Percentiles rank a stretch among this genome's conserved stretches.
Evolutionary conservation across 2,329 filamentous ascomycete species (phyloP).

Genomic region (Alternaria sp.): DNA sequence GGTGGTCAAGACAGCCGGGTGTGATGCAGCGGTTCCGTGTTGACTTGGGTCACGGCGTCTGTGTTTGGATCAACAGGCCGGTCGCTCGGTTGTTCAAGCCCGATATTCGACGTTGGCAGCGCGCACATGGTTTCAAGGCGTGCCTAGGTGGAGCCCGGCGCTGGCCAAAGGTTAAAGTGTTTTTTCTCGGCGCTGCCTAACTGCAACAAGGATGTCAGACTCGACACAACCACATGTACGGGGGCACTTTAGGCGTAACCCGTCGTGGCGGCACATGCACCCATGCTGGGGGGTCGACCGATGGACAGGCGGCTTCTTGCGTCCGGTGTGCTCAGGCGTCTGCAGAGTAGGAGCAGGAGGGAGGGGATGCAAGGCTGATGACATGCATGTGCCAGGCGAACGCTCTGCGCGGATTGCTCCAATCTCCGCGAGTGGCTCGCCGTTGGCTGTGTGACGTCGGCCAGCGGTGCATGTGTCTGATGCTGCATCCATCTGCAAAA

Average conservation of each 20-base stretch:
- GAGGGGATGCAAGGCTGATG: constrained; percentile 38
- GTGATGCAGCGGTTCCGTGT: constrained; percentile 28
- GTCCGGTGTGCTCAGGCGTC: constrained; percentile 27
- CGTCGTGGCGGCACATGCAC: constrained; percentile 39
- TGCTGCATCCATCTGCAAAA: constrained; percentile 37
- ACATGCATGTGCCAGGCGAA: not conserved
- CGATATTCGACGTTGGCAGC: constrained; percentile 32
- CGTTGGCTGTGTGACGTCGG: constrained; percentile 44
- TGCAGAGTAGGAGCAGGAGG: constrained; percentile 16
- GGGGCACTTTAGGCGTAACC: constrained; percentile 32
- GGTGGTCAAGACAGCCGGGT: constrained; percentile 23
- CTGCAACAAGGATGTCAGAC: constrained; percentile 24
- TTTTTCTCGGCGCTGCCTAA: constrained; percentile 41
- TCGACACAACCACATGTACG: constrained; percentile 20
- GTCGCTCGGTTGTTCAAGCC: constrained; percentile 27
- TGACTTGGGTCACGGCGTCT: constrained; percentile 20
- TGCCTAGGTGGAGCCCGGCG: constrained; percentile 30
- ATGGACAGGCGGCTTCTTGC: constrained; percentile 28
- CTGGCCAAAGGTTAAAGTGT: constrained; percentile 29
- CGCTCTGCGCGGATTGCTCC: constrained; percentile 39
- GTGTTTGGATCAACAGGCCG: constrained; percentile 29
- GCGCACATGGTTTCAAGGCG: constrained; percentile 45
- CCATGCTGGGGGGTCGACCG: constrained; percentile 34
- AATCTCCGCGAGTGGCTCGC: constrained; percentile 45
- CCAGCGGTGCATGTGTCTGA: constrained; percentile 34